Evolutionary conservation across 257 asterid genomes (phyloP).

Genomic region (Petrea volubilis): DNA sequence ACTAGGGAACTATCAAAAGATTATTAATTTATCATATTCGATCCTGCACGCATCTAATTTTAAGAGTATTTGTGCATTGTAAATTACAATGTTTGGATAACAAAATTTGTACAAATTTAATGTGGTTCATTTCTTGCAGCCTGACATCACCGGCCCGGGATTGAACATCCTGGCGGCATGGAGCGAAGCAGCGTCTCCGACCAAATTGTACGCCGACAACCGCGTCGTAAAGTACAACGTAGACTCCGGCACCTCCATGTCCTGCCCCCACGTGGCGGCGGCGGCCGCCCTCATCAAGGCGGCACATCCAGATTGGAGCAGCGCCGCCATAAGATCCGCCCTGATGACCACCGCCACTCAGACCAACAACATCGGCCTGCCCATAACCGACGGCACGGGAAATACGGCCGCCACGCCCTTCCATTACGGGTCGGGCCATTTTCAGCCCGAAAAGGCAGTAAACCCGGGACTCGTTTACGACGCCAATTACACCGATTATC

Average conservation of each 20-base stretch:
- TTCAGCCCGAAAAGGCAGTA: conserved; percentile 8
- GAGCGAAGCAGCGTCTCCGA: conserved; percentile 35
- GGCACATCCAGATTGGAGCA: conserved; percentile 40
- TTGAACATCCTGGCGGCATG: conserved; percentile 48
- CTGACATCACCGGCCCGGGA: conserved; percentile 51
- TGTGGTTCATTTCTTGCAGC: conserved; percentile 21
- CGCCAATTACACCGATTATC: conserved; percentile 17
- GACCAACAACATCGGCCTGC: conserved; percentile 19
- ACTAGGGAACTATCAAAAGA: too few species aligned
- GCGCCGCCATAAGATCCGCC: conserved; percentile 48
- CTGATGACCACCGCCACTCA: conserved; percentile 40
- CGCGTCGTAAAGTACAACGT: conserved; percentile 35
- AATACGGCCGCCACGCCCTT: conserved; percentile 18
- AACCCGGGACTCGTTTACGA: conserved; percentile 18
- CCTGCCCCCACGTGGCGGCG: conserved; percentile 47
- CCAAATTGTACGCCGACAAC: neutral
- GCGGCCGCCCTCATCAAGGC: conserved; percentile 36
- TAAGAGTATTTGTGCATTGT: too few species aligned
- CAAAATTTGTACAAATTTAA: neutral
- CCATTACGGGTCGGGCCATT: conserved; percentile 17
- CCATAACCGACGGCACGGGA: conserved; percentile 17
- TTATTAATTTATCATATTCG: too few species aligned
- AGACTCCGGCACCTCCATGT: conserved; percentile 42
- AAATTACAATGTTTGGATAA: too few species aligned
- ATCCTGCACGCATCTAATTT: too few species aligned